Base-by-base conservation (phyloP, 1,284 basidiomycete genomes). In the Apiotrichum veenhuisii region DNA sequence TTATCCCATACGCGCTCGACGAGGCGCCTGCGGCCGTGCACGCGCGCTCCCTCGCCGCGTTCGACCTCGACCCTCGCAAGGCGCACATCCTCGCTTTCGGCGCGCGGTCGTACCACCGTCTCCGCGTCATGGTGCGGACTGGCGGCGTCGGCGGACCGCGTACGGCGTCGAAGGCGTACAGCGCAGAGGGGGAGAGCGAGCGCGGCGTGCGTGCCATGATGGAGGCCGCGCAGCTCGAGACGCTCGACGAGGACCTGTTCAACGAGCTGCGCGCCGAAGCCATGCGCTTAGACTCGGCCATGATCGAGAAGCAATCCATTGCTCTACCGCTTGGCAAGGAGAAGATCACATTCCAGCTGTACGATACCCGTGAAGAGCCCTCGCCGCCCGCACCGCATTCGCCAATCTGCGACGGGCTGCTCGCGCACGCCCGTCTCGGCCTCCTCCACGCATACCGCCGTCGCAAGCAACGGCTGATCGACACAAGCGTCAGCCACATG, bases 1-100 rank as follows among this genome's bases (percentile, higher is more conserved):
- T 76, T 45, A 71, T 77, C 15, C 75, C 75, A 8, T 77, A 75
- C 54, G 74, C 76, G 12, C 60, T 74, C 7, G 75, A 77, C 56
- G 76, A 77, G 60, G 68, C 71, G 12, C 61, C 66, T 1, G 23
- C 60, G 9, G 30, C 36, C 0, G 56, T 67, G 1, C 57, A 71
- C 27, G 54, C 70, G n/a, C 59, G 69, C 36, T 65, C 66, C 26
- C 63, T 76, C 4, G 74, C 72, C 1, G 72, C 71, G 0, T 76
- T 76, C 44, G 72, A 74, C 50, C 63, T 73, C 22, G 72, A 74
- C 58, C 72, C 72, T 5, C 59, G 59, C 11, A 68, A 68, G 53
- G 55, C 64, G 18, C 65, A 72, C 17, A 38, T 64, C 15, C 62
- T 74, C 1, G 62, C 64, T 0, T 76, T 73, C 43, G 69, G 70